phyloP scores from a whole-genome alignment of 2,329 filamentous ascomycete genomes.

The Colletotrichum sp. region DNA sequence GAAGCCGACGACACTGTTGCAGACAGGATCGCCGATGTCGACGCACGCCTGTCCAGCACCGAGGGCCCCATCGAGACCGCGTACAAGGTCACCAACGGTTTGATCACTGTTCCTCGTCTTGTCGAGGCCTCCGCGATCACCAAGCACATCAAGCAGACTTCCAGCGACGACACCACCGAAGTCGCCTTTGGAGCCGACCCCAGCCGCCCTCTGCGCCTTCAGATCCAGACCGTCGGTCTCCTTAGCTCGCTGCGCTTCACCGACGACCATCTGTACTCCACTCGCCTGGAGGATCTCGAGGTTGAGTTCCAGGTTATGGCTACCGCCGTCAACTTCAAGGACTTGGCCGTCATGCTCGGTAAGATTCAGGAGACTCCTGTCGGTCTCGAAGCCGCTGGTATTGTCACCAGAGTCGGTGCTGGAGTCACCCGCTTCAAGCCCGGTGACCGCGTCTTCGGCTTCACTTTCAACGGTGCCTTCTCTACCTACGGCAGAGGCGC shows the following conservation, averaged over 20 bases:
- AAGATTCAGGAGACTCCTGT: conserved; percentile 26
- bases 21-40: not conserved
- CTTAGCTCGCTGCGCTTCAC: conserved; percentile 28
- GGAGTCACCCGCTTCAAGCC: conserved; percentile 29
- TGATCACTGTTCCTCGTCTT: conserved; percentile 8
- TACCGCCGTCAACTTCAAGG: conserved; percentile 30
- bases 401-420: conserved; percentile 34
- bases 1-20: not conserved
- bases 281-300: not conserved
- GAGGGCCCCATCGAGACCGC: not conserved
- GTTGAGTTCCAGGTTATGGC: conserved; percentile 31
- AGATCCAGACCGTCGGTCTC: conserved; percentile 23
- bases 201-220: conserved; percentile 21
- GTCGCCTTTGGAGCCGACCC: not conserved
- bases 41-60: not conserved
- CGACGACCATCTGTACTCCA: conserved; percentile 17
- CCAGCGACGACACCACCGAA: conserved; percentile 7
- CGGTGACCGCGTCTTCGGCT: conserved; percentile 31
- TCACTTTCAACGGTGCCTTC: conserved; percentile 22
- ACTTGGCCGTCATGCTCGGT: conserved; percentile 30
- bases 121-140: conserved; percentile 22
- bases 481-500: conserved; percentile 25
- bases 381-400: conserved; percentile 36
- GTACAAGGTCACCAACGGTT: not conserved
- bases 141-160: not conserved